Base-by-base conservation (phyloP, 441 rosid species). In the Pelargonium fulgidum region DNA sequence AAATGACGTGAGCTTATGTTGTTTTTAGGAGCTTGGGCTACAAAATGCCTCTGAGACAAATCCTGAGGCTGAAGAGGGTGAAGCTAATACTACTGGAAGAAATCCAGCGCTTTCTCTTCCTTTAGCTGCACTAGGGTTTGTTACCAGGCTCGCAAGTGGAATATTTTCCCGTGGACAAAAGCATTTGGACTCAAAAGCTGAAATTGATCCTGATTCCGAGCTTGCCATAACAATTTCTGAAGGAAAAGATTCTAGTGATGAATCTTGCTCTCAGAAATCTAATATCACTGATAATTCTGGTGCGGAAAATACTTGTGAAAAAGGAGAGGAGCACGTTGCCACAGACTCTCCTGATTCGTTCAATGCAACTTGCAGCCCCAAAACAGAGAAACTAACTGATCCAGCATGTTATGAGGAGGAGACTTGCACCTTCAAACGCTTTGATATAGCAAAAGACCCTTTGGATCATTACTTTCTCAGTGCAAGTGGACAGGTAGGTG, bases 91-190 rank as follows among this genome's bases (percentile, higher is more conserved):
- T 70, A 76, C 85, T 65, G 96, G 87, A 73, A 86, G 82, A 73
- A 92, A 81, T 74, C 75, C 89, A 33, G 93, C 94, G 58, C 78
- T 92, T 62, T 82, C 96, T 83, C 84, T 94, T 74, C 94, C 99
- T 66, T 82, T 85, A 76, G 96, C 98, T 76, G 99, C 99, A 19
- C 76, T 90, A 72, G 99, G 81, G 76, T 90, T 90, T 82, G 85
- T 92, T 67, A 81, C 92, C 69, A 85, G 94, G 79, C 66, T 94
- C 63, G 98, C 99, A 12, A 76, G 84, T 68, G 98, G 94, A 81
- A 83, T 94, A 59, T 89, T 94, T 80, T 87, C 93, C 1, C 87
- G 93, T 66, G 84, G 89, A 26, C 81, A 81, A 22, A 92, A 83
- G 75, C 74, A 77, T 70, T 78, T 82, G 63, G 90, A 83, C 74